These are phyloP conservation scores for Teratosphaeriaceae sp. DNA, from an alignment of 2,329 filamentous ascomycete genomes.

Conservation along the genomic window DNA sequence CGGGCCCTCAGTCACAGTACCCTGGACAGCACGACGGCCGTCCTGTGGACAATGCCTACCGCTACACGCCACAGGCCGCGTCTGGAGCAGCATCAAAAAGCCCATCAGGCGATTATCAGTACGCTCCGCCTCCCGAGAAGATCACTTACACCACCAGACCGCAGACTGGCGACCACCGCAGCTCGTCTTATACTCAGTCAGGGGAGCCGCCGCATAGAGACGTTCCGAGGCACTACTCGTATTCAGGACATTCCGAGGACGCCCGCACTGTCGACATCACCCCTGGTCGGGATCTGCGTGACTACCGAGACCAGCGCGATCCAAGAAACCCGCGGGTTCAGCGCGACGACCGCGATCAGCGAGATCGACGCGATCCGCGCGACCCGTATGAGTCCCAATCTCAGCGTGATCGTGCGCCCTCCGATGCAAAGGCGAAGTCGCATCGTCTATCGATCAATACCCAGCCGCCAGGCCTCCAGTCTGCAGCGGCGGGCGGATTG, in stretches of 20 bases:
- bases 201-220: neutral
- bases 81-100: slow-evolving; percentile 5
- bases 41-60: slow-evolving; percentile 13
- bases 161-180: slow-evolving; percentile 3
- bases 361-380: slow-evolving; percentile 3
- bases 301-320: slow-evolving; percentile 7
- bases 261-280: slow-evolving; percentile 37
- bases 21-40: slow-evolving; percentile 6
- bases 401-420: slow-evolving; percentile 8
- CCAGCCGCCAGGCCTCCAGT: slow-evolving; percentile 15
- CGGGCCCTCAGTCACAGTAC: slow-evolving; percentile 12
- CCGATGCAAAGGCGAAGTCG: slow-evolving; percentile 8
- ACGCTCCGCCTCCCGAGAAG: slow-evolving; percentile 34
- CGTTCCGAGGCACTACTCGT: slow-evolving; percentile 14
- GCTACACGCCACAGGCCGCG: slow-evolving; percentile 18
- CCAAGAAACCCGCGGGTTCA: neutral
- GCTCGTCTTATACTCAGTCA: slow-evolving; percentile 13
- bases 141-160: slow-evolving; percentile 39
- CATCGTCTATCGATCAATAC: slow-evolving; percentile 8
- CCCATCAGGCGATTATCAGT: slow-evolving; percentile 23
- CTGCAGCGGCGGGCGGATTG: slow-evolving; percentile 29
- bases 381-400: slow-evolving; percentile 1
- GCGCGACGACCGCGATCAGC: neutral
- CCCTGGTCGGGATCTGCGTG: slow-evolving; percentile 24
- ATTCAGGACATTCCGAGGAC: slow-evolving; percentile 12